Percentiles rank a stretch among this genome's conserved stretches.
These are phyloP conservation scores for Sporodiniella umbellata DNA, from an alignment of 371 early-diverging fungal genomes.

Conservation along the genomic window DNA sequence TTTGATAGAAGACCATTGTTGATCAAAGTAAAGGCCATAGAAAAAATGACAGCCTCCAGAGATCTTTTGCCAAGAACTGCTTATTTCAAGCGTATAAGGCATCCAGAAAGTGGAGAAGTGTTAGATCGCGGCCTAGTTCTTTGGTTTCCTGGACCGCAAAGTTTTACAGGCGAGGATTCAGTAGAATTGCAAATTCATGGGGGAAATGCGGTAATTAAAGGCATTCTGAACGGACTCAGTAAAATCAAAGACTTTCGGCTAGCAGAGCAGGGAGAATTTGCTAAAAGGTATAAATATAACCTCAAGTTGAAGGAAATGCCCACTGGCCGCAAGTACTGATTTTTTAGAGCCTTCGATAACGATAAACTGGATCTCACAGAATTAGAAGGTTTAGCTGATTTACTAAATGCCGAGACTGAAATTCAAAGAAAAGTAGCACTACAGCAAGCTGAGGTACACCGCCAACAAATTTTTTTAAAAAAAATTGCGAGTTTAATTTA, in stretches of 20 bases:
- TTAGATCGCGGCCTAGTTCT: conserved; percentile 64
- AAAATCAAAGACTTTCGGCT: conserved; percentile 48
- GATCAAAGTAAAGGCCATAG: conserved; percentile 7
- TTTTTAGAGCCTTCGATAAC: conserved; percentile 79
- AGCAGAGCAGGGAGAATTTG: conserved; percentile 82
- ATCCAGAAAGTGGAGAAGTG: conserved; percentile 45
- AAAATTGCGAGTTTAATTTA: no score
- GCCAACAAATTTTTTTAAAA: no score
- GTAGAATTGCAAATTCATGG: conserved; percentile 84
- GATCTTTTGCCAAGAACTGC: conserved; percentile 44
- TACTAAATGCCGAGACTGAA: conserved; percentile 83
- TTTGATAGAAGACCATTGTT: neutral
- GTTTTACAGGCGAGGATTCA: conserved; percentile 81
- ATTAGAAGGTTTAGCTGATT: conserved; percentile 77
- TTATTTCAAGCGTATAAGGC: conserved; percentile 44
- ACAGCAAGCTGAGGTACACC: conserved; percentile 62
- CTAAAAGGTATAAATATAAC: conserved; percentile 40
- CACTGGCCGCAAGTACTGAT: no score
- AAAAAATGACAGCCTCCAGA: conserved; percentile 12
- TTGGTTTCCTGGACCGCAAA: conserved; percentile 71
- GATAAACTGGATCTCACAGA: conserved; percentile 78
- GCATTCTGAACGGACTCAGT: conserved; percentile 58
- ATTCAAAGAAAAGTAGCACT: conserved; percentile 69
- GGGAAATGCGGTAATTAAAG: conserved; percentile 66
- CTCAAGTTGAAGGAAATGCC: no score